Percentiles rank a stretch among this genome's conserved stretches.
Evolutionary conservation across 202 grass and related monocot species (phyloP).

Genomic region (Digitaria exilis): DNA sequence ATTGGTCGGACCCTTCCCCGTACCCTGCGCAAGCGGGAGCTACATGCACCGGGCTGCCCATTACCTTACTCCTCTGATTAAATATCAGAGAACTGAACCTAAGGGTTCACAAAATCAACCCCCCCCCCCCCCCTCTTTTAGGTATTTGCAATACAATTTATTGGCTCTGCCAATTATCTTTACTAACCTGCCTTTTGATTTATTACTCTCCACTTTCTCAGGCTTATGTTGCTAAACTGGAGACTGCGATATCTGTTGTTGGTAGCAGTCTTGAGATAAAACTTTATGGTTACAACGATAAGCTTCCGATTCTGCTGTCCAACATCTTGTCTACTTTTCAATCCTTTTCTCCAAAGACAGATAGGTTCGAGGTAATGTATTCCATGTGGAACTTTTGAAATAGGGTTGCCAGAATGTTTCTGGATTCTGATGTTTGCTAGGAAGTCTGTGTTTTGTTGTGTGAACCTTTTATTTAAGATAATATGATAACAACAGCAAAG

Average conservation of each 20-base stretch:
- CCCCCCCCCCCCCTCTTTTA: background rate
- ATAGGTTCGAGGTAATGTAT: constrained; percentile 86
- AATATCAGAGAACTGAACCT: constrained; percentile 17
- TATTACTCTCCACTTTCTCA: constrained; percentile 36
- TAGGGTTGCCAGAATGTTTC: background rate
- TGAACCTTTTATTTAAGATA: background rate
- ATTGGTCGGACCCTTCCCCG: too few relatives aligned
- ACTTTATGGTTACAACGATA: constrained; percentile 96
- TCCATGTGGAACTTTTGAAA: constrained; percentile 13
- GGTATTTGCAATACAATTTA: constrained; percentile 5
- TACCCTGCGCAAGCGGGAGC: too few relatives aligned
- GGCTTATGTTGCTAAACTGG: constrained; percentile 94
- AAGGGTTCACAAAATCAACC: background rate
- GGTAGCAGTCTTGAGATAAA: constrained; percentile 80
- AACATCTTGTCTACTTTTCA: constrained; percentile 69
- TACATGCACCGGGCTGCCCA: too few relatives aligned
- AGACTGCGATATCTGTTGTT: constrained; percentile 67
- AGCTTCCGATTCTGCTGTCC: constrained; percentile 71
- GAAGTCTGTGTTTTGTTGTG: constrained; percentile 9
- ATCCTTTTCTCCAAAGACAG: constrained; percentile 69
- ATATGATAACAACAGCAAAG: too few relatives aligned
- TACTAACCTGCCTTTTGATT: constrained; percentile 18
- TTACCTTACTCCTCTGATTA: constrained; percentile 15
- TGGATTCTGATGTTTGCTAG: constrained; percentile 4
- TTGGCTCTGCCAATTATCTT: background rate